Evolutionary conservation across 1,139 yeast genomes (phyloP), one percentile per base, ranked within the genome.

Genomic region (Yamadazyma buinensis): DNA sequence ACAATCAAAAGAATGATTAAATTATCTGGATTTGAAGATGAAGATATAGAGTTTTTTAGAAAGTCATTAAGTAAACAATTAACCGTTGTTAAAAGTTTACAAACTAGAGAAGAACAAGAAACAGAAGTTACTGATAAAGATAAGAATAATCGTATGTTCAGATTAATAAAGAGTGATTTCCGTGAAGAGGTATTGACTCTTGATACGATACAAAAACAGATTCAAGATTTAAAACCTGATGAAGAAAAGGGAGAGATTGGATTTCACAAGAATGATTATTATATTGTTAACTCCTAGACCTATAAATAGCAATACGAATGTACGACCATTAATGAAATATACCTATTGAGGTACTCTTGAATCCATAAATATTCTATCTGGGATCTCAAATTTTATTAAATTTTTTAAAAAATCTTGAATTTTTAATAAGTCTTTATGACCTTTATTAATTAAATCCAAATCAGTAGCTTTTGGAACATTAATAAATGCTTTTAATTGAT

Each of bases 351-450:
- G 15, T 3, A 60, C 65, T 47, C 95, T 68, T 4, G 88, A 75
- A 55, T 88, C 96, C 86, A 87, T 85, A 28, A 70, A 68, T 55
- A 76, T 79, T 45, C 96, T 66, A 52, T 85, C 95, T 2, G 95
- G 95, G 26, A 84, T 74, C 26, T 67, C 76, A 34, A 88, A 64
- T 33, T 78, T 76, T 13, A 88, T 69, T 37, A 87, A 63, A 11
- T 87, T 88, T 37, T 71, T 64, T 41, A 88, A 61, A 36, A 79
- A 84, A 14, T 67, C 76, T 54, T 84, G 87, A 28, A 86, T 57
- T 33, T 62, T 65, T 32, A 78, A 64, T 39, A 88, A 59, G 35
- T 80, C 80, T 40, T 75, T 75, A 3, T 80, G 77, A 1, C 88
- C 88, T 35, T 70, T 72, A 38, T 76, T 77, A 11, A 84, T 76